Conservation (phyloP, 2,329 filamentous ascomycete species). For the Monosporascus sp. region DNA sequence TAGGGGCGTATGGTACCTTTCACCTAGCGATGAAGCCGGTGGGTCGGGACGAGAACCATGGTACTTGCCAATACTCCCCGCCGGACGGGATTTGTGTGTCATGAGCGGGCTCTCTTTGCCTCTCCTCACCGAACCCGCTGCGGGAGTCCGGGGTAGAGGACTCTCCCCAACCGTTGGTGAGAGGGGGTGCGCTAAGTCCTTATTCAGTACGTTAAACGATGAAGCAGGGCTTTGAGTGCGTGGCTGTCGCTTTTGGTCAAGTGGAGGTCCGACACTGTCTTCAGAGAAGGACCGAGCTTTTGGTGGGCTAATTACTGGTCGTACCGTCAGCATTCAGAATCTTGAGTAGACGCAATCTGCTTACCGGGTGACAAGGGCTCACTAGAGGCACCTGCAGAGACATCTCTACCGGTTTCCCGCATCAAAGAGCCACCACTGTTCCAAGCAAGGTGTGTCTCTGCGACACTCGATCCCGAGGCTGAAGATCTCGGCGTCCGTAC, state of each 20-base stretch:
- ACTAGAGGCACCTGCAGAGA: constrained; percentile 33
- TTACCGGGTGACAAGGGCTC: constrained; percentile 26
- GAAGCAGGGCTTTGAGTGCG: constrained; percentile 12
- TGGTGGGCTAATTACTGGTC: constrained; percentile 8
- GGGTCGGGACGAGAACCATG: not conserved
- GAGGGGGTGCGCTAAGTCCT: constrained; percentile 13
- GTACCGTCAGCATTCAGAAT: not conserved
- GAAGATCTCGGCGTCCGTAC: constrained; percentile 31
- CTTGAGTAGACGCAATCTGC: constrained; percentile 1
- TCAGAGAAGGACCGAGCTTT: not conserved
- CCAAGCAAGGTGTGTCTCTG: constrained; percentile 34
- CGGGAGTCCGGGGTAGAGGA: constrained; percentile 3
- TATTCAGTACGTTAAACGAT: constrained; percentile 5
- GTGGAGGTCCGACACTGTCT: constrained; percentile 5
- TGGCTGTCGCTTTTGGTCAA: constrained; percentile 10
- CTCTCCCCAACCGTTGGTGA: constrained; percentile 28
- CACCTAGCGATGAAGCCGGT: not conserved
- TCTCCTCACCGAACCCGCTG: not conserved
- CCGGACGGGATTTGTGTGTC: not conserved
- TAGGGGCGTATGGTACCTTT: not conserved
- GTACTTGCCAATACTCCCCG: not conserved
- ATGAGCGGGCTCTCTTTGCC: not conserved
- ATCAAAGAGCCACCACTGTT: constrained; percentile 14
- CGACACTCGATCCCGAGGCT: constrained; percentile 34
- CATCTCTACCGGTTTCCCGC: constrained; percentile 15